A percentile compares a stretch with the other conserved stretches of the same genome.
phyloP scores from a whole-genome alignment of 306 rosid genomes.

The Crotalaria pallida region DNA sequence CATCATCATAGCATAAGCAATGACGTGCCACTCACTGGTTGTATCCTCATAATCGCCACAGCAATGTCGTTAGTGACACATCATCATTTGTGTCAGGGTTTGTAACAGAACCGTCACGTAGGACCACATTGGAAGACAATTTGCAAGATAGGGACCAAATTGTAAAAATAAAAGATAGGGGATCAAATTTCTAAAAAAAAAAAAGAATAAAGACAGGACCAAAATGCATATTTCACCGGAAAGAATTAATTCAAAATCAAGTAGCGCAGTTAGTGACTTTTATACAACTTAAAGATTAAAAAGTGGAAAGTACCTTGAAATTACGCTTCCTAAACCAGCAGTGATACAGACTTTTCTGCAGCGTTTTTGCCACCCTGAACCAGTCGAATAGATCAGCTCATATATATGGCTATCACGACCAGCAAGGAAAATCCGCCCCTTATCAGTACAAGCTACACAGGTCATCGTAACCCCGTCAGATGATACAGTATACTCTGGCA shows the following conservation, averaged over 20 bases:
- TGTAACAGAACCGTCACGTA: neutral
- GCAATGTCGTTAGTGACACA: neutral
- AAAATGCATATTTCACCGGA: neutral
- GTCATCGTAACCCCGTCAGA: constrained; percentile 98
- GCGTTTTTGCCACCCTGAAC: constrained; percentile 94
- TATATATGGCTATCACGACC: constrained; percentile 97
- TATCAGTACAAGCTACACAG: constrained; percentile 76
- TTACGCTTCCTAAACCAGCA: constrained; percentile 86
- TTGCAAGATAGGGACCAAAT: neutral
- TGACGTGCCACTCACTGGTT: neutral
- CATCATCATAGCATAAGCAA: neutral
- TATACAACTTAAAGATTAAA: constrained; percentile 2
- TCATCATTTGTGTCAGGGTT: neutral
- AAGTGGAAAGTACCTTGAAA: constrained; percentile 67
- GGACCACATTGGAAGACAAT: neutral
- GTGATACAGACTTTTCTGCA: constrained; percentile 86
- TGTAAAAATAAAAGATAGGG: neutral
- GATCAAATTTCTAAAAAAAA: no score
- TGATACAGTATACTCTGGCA: constrained; percentile 83
- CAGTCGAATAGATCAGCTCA: constrained; percentile 79
- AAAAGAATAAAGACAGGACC: neutral
- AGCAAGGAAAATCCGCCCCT: constrained; percentile 88
- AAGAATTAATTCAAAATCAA: neutral
- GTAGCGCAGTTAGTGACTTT: neutral
- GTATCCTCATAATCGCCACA: neutral